Percentiles rank a stretch among this genome's conserved stretches.
Conservation (phyloP, 495 filamentous ascomycete species). For the Copromyces sp. region DNA sequence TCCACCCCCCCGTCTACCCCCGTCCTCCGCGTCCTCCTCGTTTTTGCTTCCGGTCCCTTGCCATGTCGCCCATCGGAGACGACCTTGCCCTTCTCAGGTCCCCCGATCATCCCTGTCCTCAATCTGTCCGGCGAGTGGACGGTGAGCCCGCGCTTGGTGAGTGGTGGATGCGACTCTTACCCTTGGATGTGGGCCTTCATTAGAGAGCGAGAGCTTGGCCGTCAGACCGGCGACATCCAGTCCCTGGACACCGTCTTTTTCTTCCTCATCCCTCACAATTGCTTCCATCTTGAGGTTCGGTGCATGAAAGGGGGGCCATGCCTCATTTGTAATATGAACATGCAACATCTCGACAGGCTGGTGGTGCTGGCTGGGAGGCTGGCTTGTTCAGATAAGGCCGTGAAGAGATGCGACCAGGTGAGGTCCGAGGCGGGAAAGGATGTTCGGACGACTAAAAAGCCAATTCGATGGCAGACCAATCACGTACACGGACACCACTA, state of each 20-base stretch:
- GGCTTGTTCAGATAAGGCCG: background rate
- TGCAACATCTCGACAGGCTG: background rate
- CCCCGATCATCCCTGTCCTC: background rate
- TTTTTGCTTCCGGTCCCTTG: background rate
- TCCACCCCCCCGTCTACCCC: background rate
- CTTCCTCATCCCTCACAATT: background rate
- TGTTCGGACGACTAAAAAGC: background rate
- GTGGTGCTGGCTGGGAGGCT: background rate
- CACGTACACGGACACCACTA: background rate
- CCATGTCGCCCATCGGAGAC: background rate
- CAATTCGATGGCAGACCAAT: background rate
- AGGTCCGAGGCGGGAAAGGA: background rate
- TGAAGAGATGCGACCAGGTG: background rate
- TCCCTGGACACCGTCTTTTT: background rate
- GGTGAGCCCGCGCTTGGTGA: constrained; percentile 13
- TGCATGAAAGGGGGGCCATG: background rate
- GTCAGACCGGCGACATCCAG: background rate
- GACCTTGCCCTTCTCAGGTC: background rate
- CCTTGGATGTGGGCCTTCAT: constrained; percentile 22
- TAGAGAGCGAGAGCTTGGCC: constrained; percentile 3
- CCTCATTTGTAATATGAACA: background rate
- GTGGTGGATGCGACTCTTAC: constrained; percentile 9
- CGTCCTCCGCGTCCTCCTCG: background rate
- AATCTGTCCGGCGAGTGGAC: constrained; percentile 1
- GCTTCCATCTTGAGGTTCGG: background rate